Base-by-base conservation (phyloP, 306 rosid species). In the Cucumis hystrix region DNA sequence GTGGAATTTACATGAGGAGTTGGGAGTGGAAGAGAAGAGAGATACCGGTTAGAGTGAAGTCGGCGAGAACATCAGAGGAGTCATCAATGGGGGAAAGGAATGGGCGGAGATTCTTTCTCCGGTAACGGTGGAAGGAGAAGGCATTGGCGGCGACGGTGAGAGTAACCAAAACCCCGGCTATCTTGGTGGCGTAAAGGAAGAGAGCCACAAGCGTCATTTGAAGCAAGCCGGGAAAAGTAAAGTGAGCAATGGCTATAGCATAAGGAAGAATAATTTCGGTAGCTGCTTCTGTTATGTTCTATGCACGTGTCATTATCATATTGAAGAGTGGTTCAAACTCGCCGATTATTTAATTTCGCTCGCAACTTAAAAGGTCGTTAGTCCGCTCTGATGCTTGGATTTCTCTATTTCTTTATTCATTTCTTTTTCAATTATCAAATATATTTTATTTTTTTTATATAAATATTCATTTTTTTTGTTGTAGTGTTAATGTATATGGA, bases 31-130 rank as follows among this genome's bases (percentile, higher is more conserved):
- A 51, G 43, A 20, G 10, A 30, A 51, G 45, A 73, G 75, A 3
- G 39, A 74, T 80, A 90, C 93, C 97, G 80, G 76, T 12, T 41
- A 81, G 25, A 84, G 83, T 78, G 87, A 94, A 94, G 60, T 55
- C 84, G 10, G 98, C 98, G 66, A 94, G 95, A 6, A 82, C 82
- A 20, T 90, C 88, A 15, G 89, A 76, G 76, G 91, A 84, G 65
- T 92, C 96, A 47, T 87, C 85, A 79, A 95, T 86, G 17, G 98
- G 98, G 20, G 97, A 92, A 37, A 63, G 86, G 80, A 95, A 92
- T 3, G 78, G 85, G 54, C 87, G 96, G 55, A 95, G 95, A 68
- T 88, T 85, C 83, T 86, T 88, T 40, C 78, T 78, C 66, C 95
- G 80, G 78, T 51, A 92, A 59, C 87, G 93, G 2, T 85, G 62